Conservation (phyloP, 306 rosid genomes). For the Quercus aquifolioides region DNA sequence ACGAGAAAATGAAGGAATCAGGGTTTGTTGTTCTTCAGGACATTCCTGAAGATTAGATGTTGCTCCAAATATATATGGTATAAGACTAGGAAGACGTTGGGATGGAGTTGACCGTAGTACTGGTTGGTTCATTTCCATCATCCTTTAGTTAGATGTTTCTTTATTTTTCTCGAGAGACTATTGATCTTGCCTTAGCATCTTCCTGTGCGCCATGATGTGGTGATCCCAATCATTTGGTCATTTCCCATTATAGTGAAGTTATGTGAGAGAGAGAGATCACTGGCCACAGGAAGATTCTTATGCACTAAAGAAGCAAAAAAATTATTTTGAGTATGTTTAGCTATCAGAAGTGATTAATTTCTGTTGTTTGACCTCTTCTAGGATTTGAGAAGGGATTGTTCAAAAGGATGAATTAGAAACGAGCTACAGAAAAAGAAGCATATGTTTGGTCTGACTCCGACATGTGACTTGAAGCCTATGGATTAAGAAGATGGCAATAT, state of each 20-base stretch:
- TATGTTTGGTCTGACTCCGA: conserved; percentile 90
- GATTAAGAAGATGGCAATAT: background rate
- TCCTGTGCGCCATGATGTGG: too few species aligned
- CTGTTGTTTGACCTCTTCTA: conserved; percentile 18
- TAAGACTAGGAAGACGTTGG: conserved; percentile 93
- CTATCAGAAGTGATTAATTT: conserved; percentile 6
- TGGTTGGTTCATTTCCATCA: conserved; percentile 24
- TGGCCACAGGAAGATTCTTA: too few species aligned
- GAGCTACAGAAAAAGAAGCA: conserved; percentile 76
- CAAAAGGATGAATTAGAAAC: conserved; percentile 69
- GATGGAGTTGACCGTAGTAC: conserved; percentile 85
- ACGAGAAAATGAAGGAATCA: too few species aligned
- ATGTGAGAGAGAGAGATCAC: too few species aligned
- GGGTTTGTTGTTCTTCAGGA: too few species aligned
- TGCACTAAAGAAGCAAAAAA: background rate
- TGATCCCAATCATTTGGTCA: too few species aligned
- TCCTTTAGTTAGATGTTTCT: background rate
- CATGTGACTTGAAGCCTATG: conserved; percentile 45
- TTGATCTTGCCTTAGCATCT: too few species aligned
- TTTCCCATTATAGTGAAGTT: too few species aligned
- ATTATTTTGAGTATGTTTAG: background rate
- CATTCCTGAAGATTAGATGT: background rate
- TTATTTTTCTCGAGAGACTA: background rate
- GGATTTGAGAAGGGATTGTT: conserved; percentile 74
- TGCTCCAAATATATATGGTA: background rate